phyloP scores from a whole-genome alignment of 345 rosid species.

The Eucalyptus curtisii region DNA sequence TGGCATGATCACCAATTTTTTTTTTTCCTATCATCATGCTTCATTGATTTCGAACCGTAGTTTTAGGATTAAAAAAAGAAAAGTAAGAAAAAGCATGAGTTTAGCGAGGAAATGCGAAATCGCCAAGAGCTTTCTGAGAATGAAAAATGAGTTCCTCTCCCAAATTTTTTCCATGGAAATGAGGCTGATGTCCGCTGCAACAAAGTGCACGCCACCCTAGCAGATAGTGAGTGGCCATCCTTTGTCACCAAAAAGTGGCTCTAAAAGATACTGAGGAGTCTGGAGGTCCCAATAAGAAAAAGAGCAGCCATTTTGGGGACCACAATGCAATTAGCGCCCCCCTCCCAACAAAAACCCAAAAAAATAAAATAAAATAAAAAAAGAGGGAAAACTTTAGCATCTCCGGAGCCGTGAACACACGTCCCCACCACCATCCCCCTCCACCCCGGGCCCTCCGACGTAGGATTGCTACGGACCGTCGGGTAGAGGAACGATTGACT shows the following conservation, averaged over 20 bases:
- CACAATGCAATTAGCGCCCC: not conserved
- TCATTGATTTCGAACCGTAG: not conserved
- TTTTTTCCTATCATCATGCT: not conserved
- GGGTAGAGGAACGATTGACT: not conserved
- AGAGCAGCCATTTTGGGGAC: not conserved
- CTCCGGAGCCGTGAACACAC: not conserved
- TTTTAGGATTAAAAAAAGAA: not conserved
- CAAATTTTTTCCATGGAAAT: not conserved
- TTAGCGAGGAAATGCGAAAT: not conserved
- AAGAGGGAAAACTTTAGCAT: not conserved
- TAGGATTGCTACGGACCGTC: not conserved
- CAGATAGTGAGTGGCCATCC: not conserved
- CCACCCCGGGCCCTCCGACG: not conserved
- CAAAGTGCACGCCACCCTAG: not conserved
- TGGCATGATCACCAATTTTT: fast-evolving
- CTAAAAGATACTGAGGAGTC: not conserved
- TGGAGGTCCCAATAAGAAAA: not conserved
- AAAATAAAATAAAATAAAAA: too few relatives aligned
- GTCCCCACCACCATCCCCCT: not conserved
- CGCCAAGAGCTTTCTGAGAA: not conserved
- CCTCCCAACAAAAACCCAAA: not conserved
- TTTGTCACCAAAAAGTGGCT: not conserved
- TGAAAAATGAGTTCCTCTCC: not conserved
- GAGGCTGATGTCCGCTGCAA: not conserved
- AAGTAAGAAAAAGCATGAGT: not conserved